Evolutionary conservation across 2,329 filamentous ascomycete species (phyloP), one percentile per base, ranked within the genome.

Genomic region (Periconia macrospinosa): DNA sequence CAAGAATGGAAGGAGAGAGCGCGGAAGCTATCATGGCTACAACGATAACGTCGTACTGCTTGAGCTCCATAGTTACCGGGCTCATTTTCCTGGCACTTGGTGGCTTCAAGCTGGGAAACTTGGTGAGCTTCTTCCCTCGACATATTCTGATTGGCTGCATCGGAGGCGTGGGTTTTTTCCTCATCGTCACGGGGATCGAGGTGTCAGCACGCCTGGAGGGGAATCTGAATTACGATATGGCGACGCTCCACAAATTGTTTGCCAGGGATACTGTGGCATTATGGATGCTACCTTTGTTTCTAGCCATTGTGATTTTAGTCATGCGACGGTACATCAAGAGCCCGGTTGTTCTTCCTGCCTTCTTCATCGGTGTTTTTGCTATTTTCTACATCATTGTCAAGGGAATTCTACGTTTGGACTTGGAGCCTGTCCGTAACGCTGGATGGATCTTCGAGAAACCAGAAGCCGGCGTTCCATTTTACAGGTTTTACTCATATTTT

Each of bases 71-170:
- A 67, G 77, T 99, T 47, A 99, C 94, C 0, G 94, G 94, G 1
- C 65, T 91, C 23, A 90, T 97, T 6, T 99, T 99, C 77, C 96
- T 94, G 68, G 78, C 90, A 10, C 93, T 99, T 80, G 94, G 94
- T 49, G 83, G 83, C 35, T 95, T 92, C 76, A 87, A 86, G 66
- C 85, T 97, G 50, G 94, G 94, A 30, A 95, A 92, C 57, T 85
- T 99, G 57, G 92, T 97, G 56, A 94, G 92, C 54, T 99, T 99
- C 76, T 97, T 99, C 63, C 94, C 94, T 6, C 86, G 94, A 43
- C 93, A 96, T 64, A 99, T 99, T 62, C 78, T 99, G 30, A 96
- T 97, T 57, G 94, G 94, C 50, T 99, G 94, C 68, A 97, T 99
- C 61, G 94, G 94, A 42, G 94, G 94, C 57, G 94, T 99, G 9